These are phyloP conservation scores for Colletotrichum abscissum DNA, from an alignment of 2,329 filamentous ascomycete species.

Conservation along the genomic window DNA sequence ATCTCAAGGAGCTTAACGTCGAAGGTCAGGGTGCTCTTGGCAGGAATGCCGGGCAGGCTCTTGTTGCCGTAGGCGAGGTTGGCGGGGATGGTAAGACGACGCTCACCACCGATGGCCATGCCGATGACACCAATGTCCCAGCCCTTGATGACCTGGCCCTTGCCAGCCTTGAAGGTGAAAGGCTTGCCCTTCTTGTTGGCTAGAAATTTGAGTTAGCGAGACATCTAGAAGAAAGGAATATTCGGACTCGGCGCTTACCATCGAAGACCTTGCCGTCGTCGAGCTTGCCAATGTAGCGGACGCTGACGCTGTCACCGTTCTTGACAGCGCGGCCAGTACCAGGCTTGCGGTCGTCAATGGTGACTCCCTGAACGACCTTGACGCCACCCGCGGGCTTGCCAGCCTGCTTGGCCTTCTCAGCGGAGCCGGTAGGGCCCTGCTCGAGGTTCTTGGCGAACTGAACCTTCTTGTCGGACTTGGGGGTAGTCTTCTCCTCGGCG, in stretches of 20 bases:
- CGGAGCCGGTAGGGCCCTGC: conserved; percentile 87
- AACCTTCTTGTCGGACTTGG: conserved; percentile 89
- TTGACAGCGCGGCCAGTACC: conserved; percentile 88
- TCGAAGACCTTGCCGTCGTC: conserved; percentile 96
- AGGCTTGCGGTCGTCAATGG: conserved; percentile 93
- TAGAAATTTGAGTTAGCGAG: conserved; percentile 47
- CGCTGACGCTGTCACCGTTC: conserved; percentile 89
- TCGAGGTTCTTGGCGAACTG: conserved; percentile 99
- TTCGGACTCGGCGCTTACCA: conserved; percentile 72
- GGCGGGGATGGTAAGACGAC: conserved; percentile 89
- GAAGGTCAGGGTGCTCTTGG: conserved; percentile 91
- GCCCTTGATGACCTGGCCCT: conserved; percentile 97
- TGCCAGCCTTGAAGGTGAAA: conserved; percentile 94
- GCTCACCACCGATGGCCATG: conserved; percentile 94
- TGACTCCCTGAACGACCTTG: conserved; percentile 89
- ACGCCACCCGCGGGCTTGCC: conserved; percentile 65
- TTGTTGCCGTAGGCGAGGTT: conserved; percentile 91
- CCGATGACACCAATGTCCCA: conserved; percentile 96
- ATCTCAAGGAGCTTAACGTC: conserved; percentile 89
- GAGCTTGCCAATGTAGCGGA: conserved; percentile 99
- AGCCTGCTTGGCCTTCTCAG: conserved; percentile 54
- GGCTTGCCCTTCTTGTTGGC: conserved; percentile 99
- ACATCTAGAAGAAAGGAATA: neutral
- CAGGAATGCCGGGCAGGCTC: conserved; percentile 84
- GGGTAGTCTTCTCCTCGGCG: conserved; percentile 66